Evolutionary conservation across 768 basidiomycete species (phyloP).

Genomic region (Leucocoprinus leucothites): DNA sequence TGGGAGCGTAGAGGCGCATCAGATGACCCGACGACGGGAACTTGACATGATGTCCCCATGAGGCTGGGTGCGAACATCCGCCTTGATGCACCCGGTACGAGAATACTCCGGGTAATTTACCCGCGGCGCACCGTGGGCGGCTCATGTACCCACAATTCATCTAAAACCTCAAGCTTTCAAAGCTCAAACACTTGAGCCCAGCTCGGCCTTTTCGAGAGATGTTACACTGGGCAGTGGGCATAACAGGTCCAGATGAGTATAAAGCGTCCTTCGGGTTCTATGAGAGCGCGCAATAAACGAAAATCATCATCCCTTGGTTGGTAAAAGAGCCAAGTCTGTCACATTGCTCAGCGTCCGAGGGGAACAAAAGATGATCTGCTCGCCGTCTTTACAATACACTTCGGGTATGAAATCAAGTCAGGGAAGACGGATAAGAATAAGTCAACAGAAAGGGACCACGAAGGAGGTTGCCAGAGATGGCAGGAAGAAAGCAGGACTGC

Average conservation of each 20-base stretch:
- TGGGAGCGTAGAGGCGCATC: conserved; percentile 12
- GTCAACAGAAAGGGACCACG: background rate
- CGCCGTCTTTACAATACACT: background rate
- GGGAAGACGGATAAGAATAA: background rate
- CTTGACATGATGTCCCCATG: background rate
- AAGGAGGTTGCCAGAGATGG: conserved; percentile 8
- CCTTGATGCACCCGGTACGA: background rate
- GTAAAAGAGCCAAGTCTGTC: no score
- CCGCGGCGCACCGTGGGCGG: background rate
- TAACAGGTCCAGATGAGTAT: background rate
- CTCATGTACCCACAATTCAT: no score
- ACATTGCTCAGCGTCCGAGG: no score
- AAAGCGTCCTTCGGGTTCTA: background rate
- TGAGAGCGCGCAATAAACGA: background rate
- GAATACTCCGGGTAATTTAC: conserved; percentile 8
- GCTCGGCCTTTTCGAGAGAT: no score
- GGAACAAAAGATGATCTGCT: background rate
- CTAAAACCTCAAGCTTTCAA: no score
- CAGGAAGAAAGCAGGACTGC: background rate
- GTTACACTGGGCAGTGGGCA: no score
- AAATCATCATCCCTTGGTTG: no score
- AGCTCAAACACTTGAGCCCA: no score
- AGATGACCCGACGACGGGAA: conserved; percentile 8
- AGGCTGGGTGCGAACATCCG: background rate
- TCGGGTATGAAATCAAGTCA: background rate